phyloP scores from a whole-genome alignment of 202 grass and related monocot species.

The Carex arenaria region DNA sequence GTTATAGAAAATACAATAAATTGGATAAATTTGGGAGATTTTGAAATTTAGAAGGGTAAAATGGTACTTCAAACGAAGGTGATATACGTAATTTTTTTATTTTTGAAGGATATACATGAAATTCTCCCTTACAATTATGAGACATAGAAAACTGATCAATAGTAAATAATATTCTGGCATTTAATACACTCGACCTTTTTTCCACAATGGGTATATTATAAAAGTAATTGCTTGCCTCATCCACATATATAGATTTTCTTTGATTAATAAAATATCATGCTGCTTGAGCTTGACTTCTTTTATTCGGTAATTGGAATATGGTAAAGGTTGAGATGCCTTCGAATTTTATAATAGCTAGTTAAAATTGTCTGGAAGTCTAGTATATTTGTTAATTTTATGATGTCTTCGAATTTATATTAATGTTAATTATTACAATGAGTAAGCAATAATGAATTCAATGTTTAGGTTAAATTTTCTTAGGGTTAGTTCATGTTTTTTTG shows the following conservation, averaged over 20 bases:
- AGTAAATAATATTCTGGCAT: neutral
- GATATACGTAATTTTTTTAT: too few species aligned
- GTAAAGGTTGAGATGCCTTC: neutral
- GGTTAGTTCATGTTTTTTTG: too few species aligned
- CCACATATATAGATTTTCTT: neutral
- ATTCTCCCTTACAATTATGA: neutral
- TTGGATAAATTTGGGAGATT: too few species aligned
- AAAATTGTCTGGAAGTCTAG: neutral
- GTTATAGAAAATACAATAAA: too few species aligned
- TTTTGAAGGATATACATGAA: too few species aligned
- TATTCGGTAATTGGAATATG: neutral
- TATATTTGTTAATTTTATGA: neutral
- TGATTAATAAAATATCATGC: neutral
- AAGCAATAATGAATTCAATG: too few species aligned
- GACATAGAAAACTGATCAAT: neutral
- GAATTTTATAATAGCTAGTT: neutral
- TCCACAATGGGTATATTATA: neutral
- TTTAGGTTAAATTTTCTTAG: too few species aligned
- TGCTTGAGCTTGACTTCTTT: neutral
- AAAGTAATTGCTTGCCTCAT: neutral
- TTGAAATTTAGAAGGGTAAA: too few species aligned
- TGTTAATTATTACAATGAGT: too few species aligned
- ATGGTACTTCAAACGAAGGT: too few species aligned
- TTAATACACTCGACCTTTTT: neutral
- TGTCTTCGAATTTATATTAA: too few species aligned